Conservation (phyloP, 2,329 filamentous ascomycete species). For the Samsoniella hepiali region DNA sequence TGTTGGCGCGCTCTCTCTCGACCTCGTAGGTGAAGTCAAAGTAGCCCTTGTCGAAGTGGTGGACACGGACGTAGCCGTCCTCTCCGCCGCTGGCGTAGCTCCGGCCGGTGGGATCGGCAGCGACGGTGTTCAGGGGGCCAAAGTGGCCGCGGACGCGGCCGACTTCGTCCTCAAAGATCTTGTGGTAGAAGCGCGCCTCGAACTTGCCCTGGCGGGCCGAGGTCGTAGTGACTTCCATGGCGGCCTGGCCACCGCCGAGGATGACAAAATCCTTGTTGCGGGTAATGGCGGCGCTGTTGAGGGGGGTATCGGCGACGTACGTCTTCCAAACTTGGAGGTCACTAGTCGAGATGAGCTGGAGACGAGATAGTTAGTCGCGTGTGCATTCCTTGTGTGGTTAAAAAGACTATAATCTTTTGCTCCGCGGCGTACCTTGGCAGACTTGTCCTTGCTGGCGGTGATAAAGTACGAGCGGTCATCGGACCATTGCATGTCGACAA, state of each 20-base stretch:
- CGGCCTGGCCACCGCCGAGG: conserved; percentile 94
- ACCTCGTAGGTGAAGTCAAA: conserved; percentile 99
- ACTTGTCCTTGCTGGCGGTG: conserved; percentile 97
- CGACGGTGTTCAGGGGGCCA: conserved; percentile 93
- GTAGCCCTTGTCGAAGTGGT: conserved; percentile 98
- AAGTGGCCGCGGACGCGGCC: conserved; percentile 96
- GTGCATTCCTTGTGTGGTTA: background rate
- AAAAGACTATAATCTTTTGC: no score
- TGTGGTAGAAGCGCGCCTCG: conserved; percentile 99
- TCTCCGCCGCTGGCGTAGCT: conserved; percentile 94
- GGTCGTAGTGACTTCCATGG: conserved; percentile 97
- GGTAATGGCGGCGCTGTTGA: conserved; percentile 93
- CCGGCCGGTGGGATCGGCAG: conserved; percentile 85
- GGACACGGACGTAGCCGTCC: conserved; percentile 96
- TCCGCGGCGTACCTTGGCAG: conserved; percentile 56
- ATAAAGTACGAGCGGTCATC: conserved; percentile 96
- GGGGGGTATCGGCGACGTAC: conserved; percentile 85
- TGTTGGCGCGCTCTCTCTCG: conserved; percentile 72
- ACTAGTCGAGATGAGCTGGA: conserved; percentile 73
- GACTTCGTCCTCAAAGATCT: conserved; percentile 98
- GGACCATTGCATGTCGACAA: conserved; percentile 95
- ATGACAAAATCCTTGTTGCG: conserved; percentile 97
- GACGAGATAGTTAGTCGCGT: background rate
- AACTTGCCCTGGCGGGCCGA: conserved; percentile 96
- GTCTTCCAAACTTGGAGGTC: conserved; percentile 92